Evolutionary conservation across 805 yeast genomes (phyloP).

Genomic region (Schwanniomyces occidentalis): DNA sequence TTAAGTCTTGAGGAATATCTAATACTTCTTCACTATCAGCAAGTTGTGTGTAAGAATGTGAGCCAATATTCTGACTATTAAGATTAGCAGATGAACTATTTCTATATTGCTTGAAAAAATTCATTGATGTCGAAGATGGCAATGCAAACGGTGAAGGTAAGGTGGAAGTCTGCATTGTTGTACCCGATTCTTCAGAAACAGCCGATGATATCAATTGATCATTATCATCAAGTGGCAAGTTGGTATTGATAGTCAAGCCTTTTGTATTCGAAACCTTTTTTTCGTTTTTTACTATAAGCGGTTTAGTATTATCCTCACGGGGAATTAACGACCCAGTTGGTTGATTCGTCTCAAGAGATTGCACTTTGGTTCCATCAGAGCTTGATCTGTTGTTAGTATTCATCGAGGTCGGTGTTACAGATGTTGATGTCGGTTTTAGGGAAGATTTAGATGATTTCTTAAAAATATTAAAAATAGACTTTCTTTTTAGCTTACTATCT

Average conservation of each 20-base stretch:
- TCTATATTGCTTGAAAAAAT: constrained; percentile 36
- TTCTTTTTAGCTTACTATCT: constrained; percentile 18
- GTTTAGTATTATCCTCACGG: constrained; percentile 1
- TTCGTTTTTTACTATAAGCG: constrained; percentile 1
- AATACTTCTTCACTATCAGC: constrained; percentile 18
- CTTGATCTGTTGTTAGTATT: no score
- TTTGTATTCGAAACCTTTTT: constrained; percentile 9
- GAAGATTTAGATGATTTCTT: constrained; percentile 24
- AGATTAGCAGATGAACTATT: constrained; percentile 12
- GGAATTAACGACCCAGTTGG: no score
- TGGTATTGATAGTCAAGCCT: constrained; percentile 13
- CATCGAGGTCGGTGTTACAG: no score
- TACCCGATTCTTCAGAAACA: constrained; percentile 12
- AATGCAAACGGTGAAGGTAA: constrained; percentile 45
- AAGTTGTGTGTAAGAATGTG: background rate
- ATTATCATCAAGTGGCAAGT: constrained; percentile 1
- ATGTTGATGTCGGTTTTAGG: no score
- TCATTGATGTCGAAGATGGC: constrained; percentile 43
- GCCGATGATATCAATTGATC: constrained; percentile 14
- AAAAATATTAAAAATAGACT: constrained; percentile 36
- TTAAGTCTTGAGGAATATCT: constrained; percentile 36
- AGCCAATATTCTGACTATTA: constrained; percentile 1
- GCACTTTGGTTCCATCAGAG: no score
- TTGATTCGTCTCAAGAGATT: no score
- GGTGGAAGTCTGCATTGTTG: constrained; percentile 12